Percentiles rank a stretch among this genome's conserved stretches.
Conservation (phyloP, 306 rosid species). For the Luffa aegyptiaca region DNA sequence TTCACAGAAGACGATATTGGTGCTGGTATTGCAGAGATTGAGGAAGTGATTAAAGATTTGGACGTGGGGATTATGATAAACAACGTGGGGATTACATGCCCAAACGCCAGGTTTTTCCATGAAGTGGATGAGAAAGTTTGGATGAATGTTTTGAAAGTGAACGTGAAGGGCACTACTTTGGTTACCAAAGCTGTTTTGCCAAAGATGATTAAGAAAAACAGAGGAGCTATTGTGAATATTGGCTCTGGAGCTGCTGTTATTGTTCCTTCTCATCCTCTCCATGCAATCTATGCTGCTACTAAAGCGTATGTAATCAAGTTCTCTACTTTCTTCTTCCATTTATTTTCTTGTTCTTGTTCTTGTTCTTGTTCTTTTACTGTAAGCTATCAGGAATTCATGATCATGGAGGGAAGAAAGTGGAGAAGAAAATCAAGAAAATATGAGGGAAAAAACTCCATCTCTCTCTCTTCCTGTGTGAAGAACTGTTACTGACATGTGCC, state of each 20-base stretch:
- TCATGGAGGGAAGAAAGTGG: neutral
- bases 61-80: slow-evolving; percentile 49
- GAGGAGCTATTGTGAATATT: slow-evolving; percentile 61
- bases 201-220: slow-evolving; percentile 45
- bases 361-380: neutral
- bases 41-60: slow-evolving; percentile 21
- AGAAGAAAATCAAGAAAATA: neutral
- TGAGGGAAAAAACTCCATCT: neutral
- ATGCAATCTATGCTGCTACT: slow-evolving; percentile 63
- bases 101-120: slow-evolving; percentile 39
- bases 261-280: slow-evolving; percentile 81
- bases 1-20: slow-evolving; percentile 28
- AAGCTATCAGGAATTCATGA: neutral
- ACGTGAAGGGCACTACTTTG: slow-evolving; percentile 45
- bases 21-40: slow-evolving; percentile 16
- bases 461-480: neutral
- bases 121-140: slow-evolving; percentile 53
- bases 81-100: slow-evolving; percentile 64
- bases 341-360: neutral
- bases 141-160: slow-evolving; percentile 56
- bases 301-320: slow-evolving; percentile 48
- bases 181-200: slow-evolving; percentile 39
- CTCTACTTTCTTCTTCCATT: neutral
- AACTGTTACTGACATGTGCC: neutral
- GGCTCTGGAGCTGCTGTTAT: slow-evolving; percentile 63